Evolutionary conservation across 2,329 filamentous ascomycete species (phyloP).

Genomic region (Sarocladium oryzae): DNA sequence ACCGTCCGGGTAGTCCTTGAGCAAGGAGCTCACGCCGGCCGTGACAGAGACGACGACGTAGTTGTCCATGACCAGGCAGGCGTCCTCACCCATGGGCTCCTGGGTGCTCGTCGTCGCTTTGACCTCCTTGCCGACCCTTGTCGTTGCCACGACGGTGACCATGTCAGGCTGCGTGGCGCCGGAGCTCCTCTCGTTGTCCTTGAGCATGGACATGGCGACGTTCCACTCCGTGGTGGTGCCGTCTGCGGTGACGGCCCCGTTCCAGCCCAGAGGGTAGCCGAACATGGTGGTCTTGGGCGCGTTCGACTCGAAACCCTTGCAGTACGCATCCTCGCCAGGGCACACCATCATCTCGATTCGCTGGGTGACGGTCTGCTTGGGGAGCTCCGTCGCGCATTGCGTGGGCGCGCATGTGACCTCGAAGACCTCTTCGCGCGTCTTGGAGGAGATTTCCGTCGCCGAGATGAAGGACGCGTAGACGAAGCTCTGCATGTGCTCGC

Average conservation of each 20-base stretch:
- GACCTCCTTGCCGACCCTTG: conserved; percentile 5
- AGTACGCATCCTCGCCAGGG: conserved; percentile 1
- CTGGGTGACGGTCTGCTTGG: conserved; percentile 7
- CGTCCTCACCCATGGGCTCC: neutral
- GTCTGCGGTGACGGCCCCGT: neutral
- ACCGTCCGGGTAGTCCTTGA: conserved; percentile 2
- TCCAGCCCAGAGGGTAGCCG: conserved; percentile 5
- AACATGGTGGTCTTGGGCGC: neutral
- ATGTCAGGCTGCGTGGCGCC: neutral
- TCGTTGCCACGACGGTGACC: neutral
- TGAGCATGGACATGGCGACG: neutral
- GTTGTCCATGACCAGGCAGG: neutral
- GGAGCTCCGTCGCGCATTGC: neutral
- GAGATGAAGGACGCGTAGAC: conserved; percentile 6
- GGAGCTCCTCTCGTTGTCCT: conserved; percentile 5
- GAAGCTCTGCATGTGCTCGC: neutral
- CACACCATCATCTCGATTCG: conserved; percentile 3
- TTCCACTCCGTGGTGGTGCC: conserved; percentile 4
- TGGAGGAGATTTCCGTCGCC: neutral
- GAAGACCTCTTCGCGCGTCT: conserved; percentile 2
- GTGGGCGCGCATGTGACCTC: conserved; percentile 1
- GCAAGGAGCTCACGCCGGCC: neutral
- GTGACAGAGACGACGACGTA: conserved; percentile 4
- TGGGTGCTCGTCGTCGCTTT: neutral
- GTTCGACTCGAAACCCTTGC: neutral